Conservation (phyloP, 192 early-diverging fungal species). For the Coemansia sp. region DNA sequence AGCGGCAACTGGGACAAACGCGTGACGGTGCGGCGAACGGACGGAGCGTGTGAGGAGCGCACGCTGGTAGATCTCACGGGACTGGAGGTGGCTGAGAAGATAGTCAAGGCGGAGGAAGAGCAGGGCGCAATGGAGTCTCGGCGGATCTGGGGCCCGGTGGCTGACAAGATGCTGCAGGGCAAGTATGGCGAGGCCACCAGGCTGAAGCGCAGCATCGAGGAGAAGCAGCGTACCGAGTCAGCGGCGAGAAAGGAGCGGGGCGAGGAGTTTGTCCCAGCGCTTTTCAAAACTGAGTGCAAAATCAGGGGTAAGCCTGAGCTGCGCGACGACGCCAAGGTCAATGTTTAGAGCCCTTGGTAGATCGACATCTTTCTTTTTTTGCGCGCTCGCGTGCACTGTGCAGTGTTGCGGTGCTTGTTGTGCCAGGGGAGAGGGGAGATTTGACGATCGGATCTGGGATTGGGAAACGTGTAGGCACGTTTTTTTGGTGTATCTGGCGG, state of each 20-base stretch:
- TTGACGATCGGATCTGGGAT: not conserved
- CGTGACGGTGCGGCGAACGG: slow-evolving; percentile 43
- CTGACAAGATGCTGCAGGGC: slow-evolving; percentile 56
- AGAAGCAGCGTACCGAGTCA: slow-evolving; percentile 57
- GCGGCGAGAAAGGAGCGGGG: slow-evolving; percentile 50
- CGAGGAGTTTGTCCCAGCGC: slow-evolving; percentile 55
- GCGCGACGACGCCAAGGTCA: slow-evolving; percentile 32
- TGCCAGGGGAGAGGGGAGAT: no score
- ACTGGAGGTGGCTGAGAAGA: slow-evolving; percentile 51
- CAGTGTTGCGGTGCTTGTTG: no score
- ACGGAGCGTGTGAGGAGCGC: slow-evolving; percentile 10
- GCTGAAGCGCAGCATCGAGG: slow-evolving; percentile 67
- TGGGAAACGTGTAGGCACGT: no score
- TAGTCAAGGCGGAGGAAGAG: slow-evolving; percentile 56
- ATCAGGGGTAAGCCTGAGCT: slow-evolving; percentile 51
- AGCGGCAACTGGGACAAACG: slow-evolving; percentile 65
- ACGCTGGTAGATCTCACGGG: slow-evolving; percentile 57
- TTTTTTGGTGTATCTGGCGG: no score
- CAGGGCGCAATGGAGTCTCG: slow-evolving; percentile 65
- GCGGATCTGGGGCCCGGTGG: slow-evolving; percentile 62
- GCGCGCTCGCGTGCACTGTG: not conserved
- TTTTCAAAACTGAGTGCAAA: slow-evolving; percentile 58
- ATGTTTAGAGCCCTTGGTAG: slow-evolving; percentile 14
- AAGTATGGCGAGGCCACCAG: slow-evolving; percentile 61
- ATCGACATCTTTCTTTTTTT: not conserved